These are phyloP conservation scores for Moesziomyces aphidis DNA, from an alignment of 1,284 basidiomycete species.

Conservation along the genomic window DNA sequence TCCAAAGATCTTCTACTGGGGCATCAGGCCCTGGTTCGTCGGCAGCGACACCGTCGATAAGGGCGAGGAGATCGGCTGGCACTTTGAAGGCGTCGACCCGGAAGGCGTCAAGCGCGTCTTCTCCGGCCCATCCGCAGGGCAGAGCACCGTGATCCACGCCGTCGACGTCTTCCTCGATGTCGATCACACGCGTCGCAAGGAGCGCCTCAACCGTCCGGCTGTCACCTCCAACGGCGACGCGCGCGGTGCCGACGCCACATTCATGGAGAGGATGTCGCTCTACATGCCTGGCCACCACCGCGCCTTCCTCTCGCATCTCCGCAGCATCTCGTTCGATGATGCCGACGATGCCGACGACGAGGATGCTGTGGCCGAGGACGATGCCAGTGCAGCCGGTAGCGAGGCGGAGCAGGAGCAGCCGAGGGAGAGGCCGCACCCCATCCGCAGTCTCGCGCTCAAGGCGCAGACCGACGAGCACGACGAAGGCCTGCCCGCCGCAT, in stretches of 20 bases:
- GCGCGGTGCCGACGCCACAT: constrained; percentile 51
- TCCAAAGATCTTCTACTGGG: constrained; percentile 83
- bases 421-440: constrained; percentile 40
- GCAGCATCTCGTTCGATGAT: constrained; percentile 50
- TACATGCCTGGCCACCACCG: constrained; percentile 74
- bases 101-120: constrained; percentile 69
- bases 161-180: constrained; percentile 90
- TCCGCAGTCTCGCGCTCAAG: constrained; percentile 54
- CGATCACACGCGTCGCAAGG: constrained; percentile 72
- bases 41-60: constrained; percentile 76
- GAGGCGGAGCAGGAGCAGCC: not conserved
- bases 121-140: constrained; percentile 88
- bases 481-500: constrained; percentile 68
- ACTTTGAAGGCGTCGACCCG: constrained; percentile 80
- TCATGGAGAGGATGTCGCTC: constrained; percentile 62
- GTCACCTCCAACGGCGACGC: constrained; percentile 13
- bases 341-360: constrained; percentile 17
- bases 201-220: constrained; percentile 26
- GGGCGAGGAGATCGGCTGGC: constrained; percentile 74
- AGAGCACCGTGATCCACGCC: constrained; percentile 87
- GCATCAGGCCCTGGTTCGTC: constrained; percentile 91
- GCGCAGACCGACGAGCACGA: constrained; percentile 35
- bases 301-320: constrained; percentile 84
- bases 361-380: not conserved
- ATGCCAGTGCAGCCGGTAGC: not conserved